Evolutionary conservation across 495 filamentous ascomycete genomes (phyloP), one percentile per base, ranked within the genome.

Genomic region (Cenococcum geophilum): DNA sequence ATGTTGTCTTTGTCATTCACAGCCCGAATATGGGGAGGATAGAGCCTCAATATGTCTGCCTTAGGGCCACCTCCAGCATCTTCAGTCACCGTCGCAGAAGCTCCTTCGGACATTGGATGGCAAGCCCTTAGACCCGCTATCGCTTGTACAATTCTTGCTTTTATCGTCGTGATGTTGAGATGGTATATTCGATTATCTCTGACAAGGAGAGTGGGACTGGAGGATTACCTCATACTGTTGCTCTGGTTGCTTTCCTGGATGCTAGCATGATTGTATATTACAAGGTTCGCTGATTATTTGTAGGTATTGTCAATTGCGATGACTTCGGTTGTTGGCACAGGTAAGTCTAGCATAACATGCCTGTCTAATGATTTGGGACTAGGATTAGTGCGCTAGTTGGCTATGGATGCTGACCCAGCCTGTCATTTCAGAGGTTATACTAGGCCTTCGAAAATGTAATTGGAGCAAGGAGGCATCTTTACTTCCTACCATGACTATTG

Each of bases 141-240:
- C 1, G 57, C 43, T 21, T 35, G 43, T 14, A 50, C 43, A 11
- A 27, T 36, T 9, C 57, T 59, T 16, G 57, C 42, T 16, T 0
- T 50, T 22, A 36, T 60, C 25, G 4, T 55, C 9, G 48, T 60
- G 20, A n/a, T 54, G 14, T 60, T 60, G 16, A 53, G 58, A 53
- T 54, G 32, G 58, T 60, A 60, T 42, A 55, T 25, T 3, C 58
- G 58, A 9, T 5, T 60, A n/a, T 42, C 25, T 18, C 22, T 54
- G 36, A 50, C 40, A 10, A 42, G 47, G 37, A 60, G 35, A 20
- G 40, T 60, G 27, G 61, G 70, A 32, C 57, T 55, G 32, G 70
- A 72, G 40, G 71, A 73, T 58, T 62, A 57, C 43, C 55, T 74
- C 0, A 64, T 72, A n/a, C 67, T 2, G 25, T 70, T 9, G 69